Evolutionary conservation across 768 basidiomycete genomes (phyloP).

Genomic region (Agaricus bisporus): DNA sequence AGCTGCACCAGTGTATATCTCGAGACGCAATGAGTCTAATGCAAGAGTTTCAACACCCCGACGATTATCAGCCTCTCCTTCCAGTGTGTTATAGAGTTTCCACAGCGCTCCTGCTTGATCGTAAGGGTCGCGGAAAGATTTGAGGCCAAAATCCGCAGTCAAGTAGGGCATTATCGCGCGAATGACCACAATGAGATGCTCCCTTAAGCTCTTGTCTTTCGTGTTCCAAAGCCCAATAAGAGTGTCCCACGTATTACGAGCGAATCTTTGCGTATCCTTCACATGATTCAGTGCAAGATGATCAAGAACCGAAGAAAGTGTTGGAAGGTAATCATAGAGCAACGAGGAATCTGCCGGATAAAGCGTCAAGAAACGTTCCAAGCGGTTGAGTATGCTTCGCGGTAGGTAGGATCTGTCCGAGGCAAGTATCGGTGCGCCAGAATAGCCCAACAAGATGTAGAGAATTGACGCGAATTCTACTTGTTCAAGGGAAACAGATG

Average conservation of each 20-base stretch:
- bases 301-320: constrained; percentile 62
- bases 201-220: constrained; percentile 72
- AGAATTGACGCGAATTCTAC: constrained; percentile 68
- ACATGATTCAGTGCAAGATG: constrained; percentile 76
- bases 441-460: constrained; percentile 49
- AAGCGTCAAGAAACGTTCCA: constrained; percentile 50
- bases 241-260: constrained; percentile 52
- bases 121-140: constrained; percentile 20
- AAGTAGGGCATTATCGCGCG: constrained; percentile 70
- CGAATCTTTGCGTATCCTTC: constrained; percentile 52
- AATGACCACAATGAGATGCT: constrained; percentile 71
- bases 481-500: constrained; percentile 47
- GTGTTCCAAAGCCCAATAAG: constrained; percentile 73
- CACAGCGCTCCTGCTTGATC: constrained; percentile 42
- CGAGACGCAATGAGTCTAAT: constrained; percentile 59
- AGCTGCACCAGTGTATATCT: constrained; percentile 24
- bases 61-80: constrained; percentile 56
- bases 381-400: constrained; percentile 44
- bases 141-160: constrained; percentile 25
- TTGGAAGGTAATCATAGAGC: constrained; percentile 66
- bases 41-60: constrained; percentile 63
- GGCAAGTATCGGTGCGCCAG: constrained; percentile 51
- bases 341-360: constrained; percentile 75
- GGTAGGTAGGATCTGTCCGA: constrained; percentile 29
- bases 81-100: constrained; percentile 49